phyloP scores from a whole-genome alignment of 371 early-diverging fungal genomes.

The Syncephalastrum racemosum region DNA sequence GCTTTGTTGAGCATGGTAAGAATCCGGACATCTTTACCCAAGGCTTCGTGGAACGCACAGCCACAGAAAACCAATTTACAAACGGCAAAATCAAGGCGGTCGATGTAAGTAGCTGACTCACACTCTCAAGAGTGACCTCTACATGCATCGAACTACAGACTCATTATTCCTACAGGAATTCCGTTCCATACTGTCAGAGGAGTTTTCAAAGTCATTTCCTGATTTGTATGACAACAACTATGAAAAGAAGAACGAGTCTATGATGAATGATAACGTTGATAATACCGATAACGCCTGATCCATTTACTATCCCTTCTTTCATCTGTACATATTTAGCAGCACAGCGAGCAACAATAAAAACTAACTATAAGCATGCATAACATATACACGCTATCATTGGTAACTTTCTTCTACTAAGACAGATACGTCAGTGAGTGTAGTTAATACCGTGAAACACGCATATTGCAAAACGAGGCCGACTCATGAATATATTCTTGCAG shows the following conservation, averaged over 20 bases:
- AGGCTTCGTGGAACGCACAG: constrained; percentile 69
- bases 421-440: too few species aligned
- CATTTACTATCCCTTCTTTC: too few species aligned
- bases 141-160: neutral
- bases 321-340: too few species aligned
- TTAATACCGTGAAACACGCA: too few species aligned
- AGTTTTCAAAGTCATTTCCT: constrained; percentile 48
- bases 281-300: neutral
- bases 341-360: too few species aligned
- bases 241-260: constrained; percentile 7
- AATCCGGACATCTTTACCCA: constrained; percentile 78
- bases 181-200: constrained; percentile 31
- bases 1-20: constrained; percentile 66
- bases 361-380: too few species aligned
- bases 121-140: too few species aligned
- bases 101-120: constrained; percentile 37
- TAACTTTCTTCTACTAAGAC: too few species aligned
- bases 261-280: constrained; percentile 2
- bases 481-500: too few species aligned
- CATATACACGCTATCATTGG: too few species aligned
- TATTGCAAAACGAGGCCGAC: too few species aligned
- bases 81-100: constrained; percentile 75
- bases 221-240: constrained; percentile 41
- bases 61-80: constrained; percentile 79
- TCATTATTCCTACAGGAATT: constrained; percentile 30